phyloP scores from a whole-genome alignment of 2,329 filamentous ascomycete species.

The Apiospora koreana region DNA sequence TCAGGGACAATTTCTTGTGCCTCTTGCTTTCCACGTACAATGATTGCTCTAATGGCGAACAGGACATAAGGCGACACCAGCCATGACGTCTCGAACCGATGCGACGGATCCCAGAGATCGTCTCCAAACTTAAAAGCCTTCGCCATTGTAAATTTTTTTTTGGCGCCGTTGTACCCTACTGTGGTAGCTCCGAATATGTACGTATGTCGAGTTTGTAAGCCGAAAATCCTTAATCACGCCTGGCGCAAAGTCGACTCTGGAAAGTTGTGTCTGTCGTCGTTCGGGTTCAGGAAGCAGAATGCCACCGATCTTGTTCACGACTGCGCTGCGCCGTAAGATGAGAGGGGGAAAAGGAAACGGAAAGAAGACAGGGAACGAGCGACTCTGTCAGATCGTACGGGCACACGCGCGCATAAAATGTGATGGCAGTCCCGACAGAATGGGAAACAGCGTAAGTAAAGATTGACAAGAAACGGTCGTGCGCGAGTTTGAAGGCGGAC shows the following conservation, averaged over 20 bases:
- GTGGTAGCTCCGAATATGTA: background rate
- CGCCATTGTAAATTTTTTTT: conserved; percentile 5
- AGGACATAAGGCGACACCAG: conserved; percentile 67
- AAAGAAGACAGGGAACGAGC: background rate
- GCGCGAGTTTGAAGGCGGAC: background rate
- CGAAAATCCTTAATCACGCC: background rate
- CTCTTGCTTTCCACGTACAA: conserved; percentile 42
- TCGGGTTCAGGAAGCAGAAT: background rate
- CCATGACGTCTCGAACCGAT: conserved; percentile 82
- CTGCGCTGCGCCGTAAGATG: background rate
- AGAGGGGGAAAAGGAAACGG: background rate
- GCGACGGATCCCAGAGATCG: conserved; percentile 51
- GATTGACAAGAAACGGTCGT: conserved; percentile 1
- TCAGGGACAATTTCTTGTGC: background rate
- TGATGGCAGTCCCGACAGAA: background rate
- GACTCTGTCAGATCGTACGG: background rate
- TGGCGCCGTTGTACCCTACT: background rate
- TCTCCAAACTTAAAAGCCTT: conserved; percentile 25
- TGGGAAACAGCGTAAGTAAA: background rate
- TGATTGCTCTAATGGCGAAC: conserved; percentile 55
- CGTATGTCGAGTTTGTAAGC: background rate
- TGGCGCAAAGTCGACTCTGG: background rate
- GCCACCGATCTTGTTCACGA: background rate
- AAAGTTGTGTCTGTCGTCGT: background rate
- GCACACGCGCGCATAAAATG: background rate